Base-by-base conservation (phyloP, 1,284 basidiomycete genomes). In the Porodaedalea pini region DNA sequence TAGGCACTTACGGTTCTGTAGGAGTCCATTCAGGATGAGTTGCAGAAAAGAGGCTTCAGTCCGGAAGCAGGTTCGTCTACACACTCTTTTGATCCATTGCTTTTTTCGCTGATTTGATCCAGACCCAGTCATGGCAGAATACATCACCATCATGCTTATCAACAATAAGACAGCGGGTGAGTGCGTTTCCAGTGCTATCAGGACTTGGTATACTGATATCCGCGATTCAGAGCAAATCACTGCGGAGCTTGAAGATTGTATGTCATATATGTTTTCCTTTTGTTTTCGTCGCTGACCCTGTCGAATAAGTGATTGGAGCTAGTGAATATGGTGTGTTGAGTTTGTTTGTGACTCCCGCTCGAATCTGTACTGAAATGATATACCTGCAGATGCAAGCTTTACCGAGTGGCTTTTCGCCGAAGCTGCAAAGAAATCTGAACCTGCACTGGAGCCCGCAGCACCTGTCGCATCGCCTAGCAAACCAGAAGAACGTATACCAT, bases 121-220 rank as follows among this genome's bases (percentile, higher is more conserved):
- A 88, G 90, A 93, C 70, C 80, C 83, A n/a, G 88, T 91, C 63
- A 92, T 92, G 90, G 88, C 90, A 4, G 91, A 94, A 70, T 94
- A 92, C 67, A 91, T 92, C 61, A 90, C 90, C 21, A 93, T 94
- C 62, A 92, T 94, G 91, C 81, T 94, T 50, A 92, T 92, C 61
- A 94, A 94, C 70, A 89, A 90, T 72, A 94, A 93, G 76, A 87
- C 87, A 57, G 71, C 84, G 64, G 82, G 90, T 89, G n/a, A n/a
- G 63, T 74, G 40, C 10, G 1, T 44, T 17, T 45, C 32, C n/a
- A 15, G 23, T 13, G 11, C 10, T 15, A 5, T 51, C 41, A 7
- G 45, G 31, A 51, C 47, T 56, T 62, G 32, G 11, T 58, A 51
- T 37, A 52, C 60, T 47, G 4, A 47, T 15, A 21, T 11, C 27